Percentiles rank a stretch among this genome's conserved stretches.
These are phyloP conservation scores for Excoecaria agallocha DNA, from an alignment of 345 rosid species.

Conservation along the genomic window DNA sequence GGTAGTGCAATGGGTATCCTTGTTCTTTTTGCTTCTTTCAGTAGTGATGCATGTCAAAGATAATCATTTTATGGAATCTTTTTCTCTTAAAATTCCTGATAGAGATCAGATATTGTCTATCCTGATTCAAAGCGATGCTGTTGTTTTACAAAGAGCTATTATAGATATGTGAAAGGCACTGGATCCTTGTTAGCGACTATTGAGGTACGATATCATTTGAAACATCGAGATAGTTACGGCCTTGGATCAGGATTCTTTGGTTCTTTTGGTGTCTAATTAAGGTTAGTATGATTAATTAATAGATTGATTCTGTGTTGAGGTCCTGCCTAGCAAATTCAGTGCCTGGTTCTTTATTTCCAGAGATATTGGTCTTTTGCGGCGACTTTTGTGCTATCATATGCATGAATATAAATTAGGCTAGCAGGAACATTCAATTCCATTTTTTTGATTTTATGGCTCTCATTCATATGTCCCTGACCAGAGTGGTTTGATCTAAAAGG, in stretches of 20 bases:
- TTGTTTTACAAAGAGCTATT: conserved; percentile 95
- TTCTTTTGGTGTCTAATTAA: neutral
- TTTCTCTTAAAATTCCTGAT: conserved; percentile 20
- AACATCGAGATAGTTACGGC: neutral
- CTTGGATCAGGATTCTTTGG: neutral
- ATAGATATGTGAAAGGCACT: conserved; percentile 88
- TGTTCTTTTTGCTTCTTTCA: conserved; percentile 21
- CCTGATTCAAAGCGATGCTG: conserved; percentile 89
- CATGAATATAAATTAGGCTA: neutral
- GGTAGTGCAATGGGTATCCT: conserved; percentile 96
- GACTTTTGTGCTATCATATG: neutral
- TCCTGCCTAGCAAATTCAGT: conserved; percentile 3
- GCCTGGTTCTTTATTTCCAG: neutral
- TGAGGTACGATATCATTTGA: conserved; percentile 43
- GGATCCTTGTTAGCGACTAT: conserved; percentile 87
- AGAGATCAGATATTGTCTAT: conserved; percentile 66
- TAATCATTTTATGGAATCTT: neutral
- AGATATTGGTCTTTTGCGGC: neutral
- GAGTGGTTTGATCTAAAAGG: conserved; percentile 1
- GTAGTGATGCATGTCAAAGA: conserved; percentile 11
- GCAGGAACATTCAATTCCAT: neutral
- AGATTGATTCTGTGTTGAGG: neutral
- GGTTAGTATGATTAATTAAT: too few species aligned
- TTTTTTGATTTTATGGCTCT: neutral
- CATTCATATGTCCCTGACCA: neutral